Conservation (phyloP, 2,329 filamentous ascomycete genomes). For the Fusarium denticulatum region DNA sequence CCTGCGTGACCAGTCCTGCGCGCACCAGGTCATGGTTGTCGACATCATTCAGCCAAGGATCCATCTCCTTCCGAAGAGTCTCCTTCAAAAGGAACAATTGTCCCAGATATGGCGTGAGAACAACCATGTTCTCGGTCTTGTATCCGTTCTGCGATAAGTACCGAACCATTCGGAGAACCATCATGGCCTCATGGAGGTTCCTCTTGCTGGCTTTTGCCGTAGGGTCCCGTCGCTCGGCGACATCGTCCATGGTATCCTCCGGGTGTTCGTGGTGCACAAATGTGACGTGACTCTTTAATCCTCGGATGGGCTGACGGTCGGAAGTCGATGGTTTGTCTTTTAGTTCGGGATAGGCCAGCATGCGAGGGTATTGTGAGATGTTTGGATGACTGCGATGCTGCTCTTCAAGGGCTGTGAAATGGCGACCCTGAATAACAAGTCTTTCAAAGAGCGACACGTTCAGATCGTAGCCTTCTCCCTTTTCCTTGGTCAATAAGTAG, state of each 20-base stretch:
- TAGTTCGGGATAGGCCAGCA: conserved; percentile 70
- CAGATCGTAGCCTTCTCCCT: conserved; percentile 72
- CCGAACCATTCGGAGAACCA: conserved; percentile 71
- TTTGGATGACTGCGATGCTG: conserved; percentile 78
- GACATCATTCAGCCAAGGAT: conserved; percentile 74
- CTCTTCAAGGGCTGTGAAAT: conserved; percentile 62
- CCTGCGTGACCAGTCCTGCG: conserved; percentile 68
- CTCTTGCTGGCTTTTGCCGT: conserved; percentile 61
- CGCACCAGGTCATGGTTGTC: conserved; percentile 68
- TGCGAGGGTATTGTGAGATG: conserved; percentile 67
- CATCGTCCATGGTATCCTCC: conserved; percentile 57
- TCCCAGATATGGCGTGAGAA: conserved; percentile 78
- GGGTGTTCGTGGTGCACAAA: conserved; percentile 72
- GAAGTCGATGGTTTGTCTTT: conserved; percentile 63
- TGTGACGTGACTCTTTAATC: conserved; percentile 67
- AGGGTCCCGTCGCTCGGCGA: conserved; percentile 62
- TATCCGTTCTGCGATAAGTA: conserved; percentile 80
- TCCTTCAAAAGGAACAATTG: conserved; percentile 69
- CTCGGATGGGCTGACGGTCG: conserved; percentile 59
- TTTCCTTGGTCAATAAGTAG: conserved; percentile 69
- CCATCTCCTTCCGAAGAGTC: conserved; percentile 63
- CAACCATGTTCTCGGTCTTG: conserved; percentile 69
- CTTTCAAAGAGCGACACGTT: conserved; percentile 77
- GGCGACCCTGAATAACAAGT: conserved; percentile 65
- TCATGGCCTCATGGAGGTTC: conserved; percentile 72